phyloP scores from a whole-genome alignment of 176 grass and related monocot genomes.

The Tuctoria greenei region DNA sequence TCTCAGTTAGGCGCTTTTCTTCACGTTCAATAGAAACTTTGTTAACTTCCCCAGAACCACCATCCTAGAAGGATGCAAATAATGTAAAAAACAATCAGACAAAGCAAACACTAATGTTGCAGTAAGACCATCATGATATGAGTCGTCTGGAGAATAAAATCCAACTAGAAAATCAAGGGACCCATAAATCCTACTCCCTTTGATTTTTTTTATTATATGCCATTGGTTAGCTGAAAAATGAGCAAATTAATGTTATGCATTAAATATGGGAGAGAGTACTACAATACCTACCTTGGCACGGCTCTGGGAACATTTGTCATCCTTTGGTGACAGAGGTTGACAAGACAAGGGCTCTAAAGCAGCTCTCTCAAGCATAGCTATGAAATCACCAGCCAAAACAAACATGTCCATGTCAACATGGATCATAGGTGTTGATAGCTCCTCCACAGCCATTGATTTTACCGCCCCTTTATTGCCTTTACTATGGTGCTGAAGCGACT shows the following conservation, averaged over 20 bases:
- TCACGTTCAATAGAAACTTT: constrained; percentile 84
- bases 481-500: constrained; percentile 62
- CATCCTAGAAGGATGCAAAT: constrained; percentile 64
- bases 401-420: constrained; percentile 73
- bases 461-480: constrained; percentile 58
- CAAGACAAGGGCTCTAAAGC: constrained; percentile 69
- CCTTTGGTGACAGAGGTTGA: constrained; percentile 69
- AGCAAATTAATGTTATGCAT: background rate
- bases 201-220: background rate
- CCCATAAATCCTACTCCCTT: background rate
- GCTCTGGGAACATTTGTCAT: constrained; percentile 80
- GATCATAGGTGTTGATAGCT: constrained; percentile 58
- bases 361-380: constrained; percentile 64
- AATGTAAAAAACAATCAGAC: constrained; percentile 11
- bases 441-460: constrained; percentile 55
- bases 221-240: background rate
- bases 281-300: constrained; percentile 61
- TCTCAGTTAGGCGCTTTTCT: constrained; percentile 72
- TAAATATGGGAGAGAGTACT: background rate
- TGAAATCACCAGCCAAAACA: constrained; percentile 83
- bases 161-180: constrained; percentile 22
- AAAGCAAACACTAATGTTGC: constrained; percentile 4
- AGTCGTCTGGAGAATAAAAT: constrained; percentile 10
- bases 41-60: constrained; percentile 76
- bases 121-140: background rate